These are phyloP conservation scores for Zymoseptoria tritici DNA, from an alignment of 2,329 filamentous ascomycete species.

Conservation along the genomic window DNA sequence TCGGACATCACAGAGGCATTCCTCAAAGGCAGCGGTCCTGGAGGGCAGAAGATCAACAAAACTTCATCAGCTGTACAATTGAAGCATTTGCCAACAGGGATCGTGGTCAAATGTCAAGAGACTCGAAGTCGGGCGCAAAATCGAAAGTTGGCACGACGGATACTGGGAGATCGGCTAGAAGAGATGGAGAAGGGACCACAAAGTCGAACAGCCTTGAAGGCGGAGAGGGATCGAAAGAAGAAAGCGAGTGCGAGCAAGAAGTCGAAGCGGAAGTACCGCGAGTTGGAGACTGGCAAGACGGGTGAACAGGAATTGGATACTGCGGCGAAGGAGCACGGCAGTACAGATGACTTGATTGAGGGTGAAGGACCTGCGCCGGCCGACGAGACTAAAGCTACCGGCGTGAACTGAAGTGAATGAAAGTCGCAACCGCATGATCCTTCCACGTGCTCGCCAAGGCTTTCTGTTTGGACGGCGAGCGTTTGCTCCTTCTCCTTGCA, in stretches of 20 bases:
- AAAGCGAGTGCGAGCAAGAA: constrained; percentile 76
- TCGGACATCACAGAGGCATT: constrained; percentile 76
- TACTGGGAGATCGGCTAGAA: constrained; percentile 74
- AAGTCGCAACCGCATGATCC: background rate
- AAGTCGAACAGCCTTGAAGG: constrained; percentile 59
- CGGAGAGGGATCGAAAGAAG: constrained; percentile 56
- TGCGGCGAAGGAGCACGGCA: background rate
- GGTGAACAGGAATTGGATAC: constrained; percentile 9
- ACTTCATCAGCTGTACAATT: constrained; percentile 91
- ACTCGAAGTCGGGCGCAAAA: constrained; percentile 85
- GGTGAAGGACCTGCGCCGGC: background rate
- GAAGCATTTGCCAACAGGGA: constrained; percentile 79
- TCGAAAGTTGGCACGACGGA: constrained; percentile 69
- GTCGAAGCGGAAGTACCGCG: constrained; percentile 68
- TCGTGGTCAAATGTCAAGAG: constrained; percentile 89
- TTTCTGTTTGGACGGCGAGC: background rate
- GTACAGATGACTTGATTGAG: background rate
- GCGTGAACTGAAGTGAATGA: background rate
- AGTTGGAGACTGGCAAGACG: constrained; percentile 47
- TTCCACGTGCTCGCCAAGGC: background rate
- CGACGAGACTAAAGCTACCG: background rate
- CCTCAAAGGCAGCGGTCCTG: constrained; percentile 84
- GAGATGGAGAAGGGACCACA: constrained; percentile 62
- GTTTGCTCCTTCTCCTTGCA: background rate
- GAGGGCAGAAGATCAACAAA: constrained; percentile 98